A percentile compares a stretch with the other conserved stretches of the same genome.
phyloP scores from a whole-genome alignment of 345 rosid species.

The Excoecaria agallocha region DNA sequence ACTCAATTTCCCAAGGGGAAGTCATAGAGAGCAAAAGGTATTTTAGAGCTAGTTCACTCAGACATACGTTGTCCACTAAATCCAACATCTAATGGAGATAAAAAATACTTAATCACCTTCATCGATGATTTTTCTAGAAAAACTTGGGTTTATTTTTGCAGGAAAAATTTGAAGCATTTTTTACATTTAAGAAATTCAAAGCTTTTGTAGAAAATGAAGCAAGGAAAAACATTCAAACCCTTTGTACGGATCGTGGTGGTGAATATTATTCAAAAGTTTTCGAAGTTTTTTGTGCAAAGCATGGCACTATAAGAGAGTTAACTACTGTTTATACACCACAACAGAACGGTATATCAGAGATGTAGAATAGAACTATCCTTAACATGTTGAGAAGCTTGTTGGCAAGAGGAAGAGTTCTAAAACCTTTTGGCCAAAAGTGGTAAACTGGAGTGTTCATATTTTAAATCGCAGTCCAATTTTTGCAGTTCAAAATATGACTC shows the following conservation, averaged over 20 bases:
- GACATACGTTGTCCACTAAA: neutral
- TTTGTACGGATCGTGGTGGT: neutral
- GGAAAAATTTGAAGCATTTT: too few relatives aligned
- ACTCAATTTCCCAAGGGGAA: neutral
- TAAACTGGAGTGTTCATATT: neutral
- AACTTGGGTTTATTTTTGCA: too few relatives aligned
- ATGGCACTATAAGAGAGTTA: neutral
- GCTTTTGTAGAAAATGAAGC: neutral
- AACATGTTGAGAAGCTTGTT: too few relatives aligned
- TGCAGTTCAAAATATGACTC: too few relatives aligned
- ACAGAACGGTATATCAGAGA: neutral
- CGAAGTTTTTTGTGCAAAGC: neutral
- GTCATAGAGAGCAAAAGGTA: too few relatives aligned
- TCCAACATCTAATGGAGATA: neutral
- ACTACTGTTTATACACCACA: neutral
- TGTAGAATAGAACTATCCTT: too few relatives aligned
- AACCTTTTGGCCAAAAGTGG: neutral
- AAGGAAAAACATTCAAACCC: neutral
- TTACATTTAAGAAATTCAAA: constrained; percentile 4
- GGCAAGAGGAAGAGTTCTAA: too few relatives aligned
- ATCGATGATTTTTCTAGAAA: neutral
- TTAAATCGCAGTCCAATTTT: neutral
- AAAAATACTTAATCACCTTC: neutral
- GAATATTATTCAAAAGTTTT: neutral
- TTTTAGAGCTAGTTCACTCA: neutral